Percentiles rank a stretch among this genome's conserved stretches.
Conservation (phyloP, 495 filamentous ascomycete genomes). For the Talaromyces proteolyticus region DNA sequence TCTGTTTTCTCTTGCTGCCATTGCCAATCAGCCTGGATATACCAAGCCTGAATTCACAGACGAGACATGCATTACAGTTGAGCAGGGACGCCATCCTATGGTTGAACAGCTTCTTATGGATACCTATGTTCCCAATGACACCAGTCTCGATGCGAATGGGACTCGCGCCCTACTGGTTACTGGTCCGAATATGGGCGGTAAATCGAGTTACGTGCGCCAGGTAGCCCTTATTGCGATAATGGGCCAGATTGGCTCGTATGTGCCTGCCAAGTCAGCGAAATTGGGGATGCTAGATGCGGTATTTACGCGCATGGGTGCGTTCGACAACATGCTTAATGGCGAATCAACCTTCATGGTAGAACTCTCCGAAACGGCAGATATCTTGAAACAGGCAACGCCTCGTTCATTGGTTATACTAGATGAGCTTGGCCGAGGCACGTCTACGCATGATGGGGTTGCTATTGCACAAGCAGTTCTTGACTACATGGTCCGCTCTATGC, state of each 20-base stretch:
- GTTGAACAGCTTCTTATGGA: constrained; percentile 86
- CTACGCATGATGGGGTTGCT: constrained; percentile 91
- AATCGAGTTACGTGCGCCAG: constrained; percentile 89
- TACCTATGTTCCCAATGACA: constrained; percentile 89
- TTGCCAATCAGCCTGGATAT: constrained; percentile 85
- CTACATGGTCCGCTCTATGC: constrained; percentile 67
- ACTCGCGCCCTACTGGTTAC: constrained; percentile 83
- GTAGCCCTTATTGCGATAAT: constrained; percentile 89
- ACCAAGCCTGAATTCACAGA: constrained; percentile 76
- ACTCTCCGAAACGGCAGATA: constrained; percentile 83
- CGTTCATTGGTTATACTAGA: constrained; percentile 87
- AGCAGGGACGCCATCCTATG: constrained; percentile 87
- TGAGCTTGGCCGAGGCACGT: constrained; percentile 88
- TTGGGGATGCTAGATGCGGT: constrained; percentile 88
- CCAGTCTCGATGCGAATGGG: constrained; percentile 53
- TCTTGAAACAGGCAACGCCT: constrained; percentile 79
- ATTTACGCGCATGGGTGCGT: constrained; percentile 94
- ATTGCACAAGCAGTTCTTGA: constrained; percentile 91
- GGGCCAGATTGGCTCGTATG: constrained; percentile 91
- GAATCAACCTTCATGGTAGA: constrained; percentile 99
- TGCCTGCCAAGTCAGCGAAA: constrained; percentile 68
- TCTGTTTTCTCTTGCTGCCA: constrained; percentile 75
- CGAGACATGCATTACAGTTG: constrained; percentile 62
- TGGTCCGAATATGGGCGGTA: constrained; percentile 98
- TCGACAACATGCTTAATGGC: constrained; percentile 92